Base-by-base conservation (phyloP, 257 asterid species). In the Solanum corneliomulleri region DNA sequence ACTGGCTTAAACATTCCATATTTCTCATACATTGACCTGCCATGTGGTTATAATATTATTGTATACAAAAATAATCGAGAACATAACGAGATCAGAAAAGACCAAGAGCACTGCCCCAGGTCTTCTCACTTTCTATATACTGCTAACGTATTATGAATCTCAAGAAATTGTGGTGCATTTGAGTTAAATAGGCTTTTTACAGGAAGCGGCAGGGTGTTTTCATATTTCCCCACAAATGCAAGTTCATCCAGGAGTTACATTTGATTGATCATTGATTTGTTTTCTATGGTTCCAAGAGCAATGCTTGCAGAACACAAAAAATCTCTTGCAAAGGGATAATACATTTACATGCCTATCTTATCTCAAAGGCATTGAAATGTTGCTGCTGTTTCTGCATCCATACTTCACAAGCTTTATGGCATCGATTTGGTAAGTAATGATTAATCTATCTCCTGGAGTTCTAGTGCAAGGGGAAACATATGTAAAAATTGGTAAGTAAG, bases 341-440 rank as follows among this genome's bases (percentile, higher is more conserved):
- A 83, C 93, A 44, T 91, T 88, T 94, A 95, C 92, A 90, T 92
- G 89, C 98, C 99, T 87, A 94, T 94, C 88, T 89, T 97, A 85
- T 85, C 94, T 89, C 92, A 89, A 90, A 89, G 97, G 90, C 98
- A 94, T 89, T 94, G 87, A 80, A 92, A 91, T 90, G 98, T 95
- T 74, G 87, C 92, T 93, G 97, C 96, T 89, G 94, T 95, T 91
- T 93, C 95, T 58, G 97, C 97, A 75, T 95, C 98, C 89, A 96
- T 95, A 64, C 74, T 97, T 86, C 99, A 95, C 93, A 97, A 93
- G 92, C 96, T 97, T 82, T 94, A 93, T 85, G 98, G 98, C 52
- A 88, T 91, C 88, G 94, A 94, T 90, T 93, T 97, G 94, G 98
- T 97, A 91, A 90, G 92, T 71, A 62, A 62, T 82, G 45, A 69